Evolutionary conservation across 495 filamentous ascomycete genomes (phyloP), one percentile per base, ranked within the genome.

Genomic region (Penicillium manginii): DNA sequence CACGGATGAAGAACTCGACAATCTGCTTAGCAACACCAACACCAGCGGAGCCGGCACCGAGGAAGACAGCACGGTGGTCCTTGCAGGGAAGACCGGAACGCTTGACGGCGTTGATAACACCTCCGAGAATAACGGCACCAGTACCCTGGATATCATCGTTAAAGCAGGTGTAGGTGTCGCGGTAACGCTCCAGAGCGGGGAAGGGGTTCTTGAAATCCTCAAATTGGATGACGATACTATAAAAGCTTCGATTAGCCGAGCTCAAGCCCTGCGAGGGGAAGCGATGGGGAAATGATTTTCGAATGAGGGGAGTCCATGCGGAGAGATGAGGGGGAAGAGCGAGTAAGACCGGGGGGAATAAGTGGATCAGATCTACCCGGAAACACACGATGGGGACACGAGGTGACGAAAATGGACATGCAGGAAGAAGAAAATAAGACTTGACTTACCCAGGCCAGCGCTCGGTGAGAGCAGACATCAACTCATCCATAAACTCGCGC

Each of bases 181-280:
- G 88, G 72, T 97, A 98, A 45, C 92, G 84, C 72, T 96, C 88
- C 40, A 98, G 82, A 49, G 93, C 91, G 55, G 91, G 90, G 85
- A 98, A 98, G 14, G 94, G 94, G 63, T 93, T 96, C 83, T 98
- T 96, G 78, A 96, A 98, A 62, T 98, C 94, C 76, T 98, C 94
- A 62, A 96, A 98, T 73, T 98, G 94, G 59, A 98, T 90, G 53
- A 98, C 87, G 79, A 98, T 96, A 57, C 91, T 86, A 68, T 8
- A 59, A 10, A 57, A 60, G 33, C 52, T 54, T 50, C 62, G 15
- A 43, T 43, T 43, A 43, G 40, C 40, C 40, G 40, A 18, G 35
- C 2, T 12, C 26, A 7, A 19, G 17, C 17, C 17, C 40, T 5
- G 17, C 6, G 15, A 43, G 40, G 17, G n/a, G n/a, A 9, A 43